Evolutionary conservation across 106 monocot species (phyloP), one percentile per base, ranked within the genome.

Genomic region (Narthecium ossifragum): DNA sequence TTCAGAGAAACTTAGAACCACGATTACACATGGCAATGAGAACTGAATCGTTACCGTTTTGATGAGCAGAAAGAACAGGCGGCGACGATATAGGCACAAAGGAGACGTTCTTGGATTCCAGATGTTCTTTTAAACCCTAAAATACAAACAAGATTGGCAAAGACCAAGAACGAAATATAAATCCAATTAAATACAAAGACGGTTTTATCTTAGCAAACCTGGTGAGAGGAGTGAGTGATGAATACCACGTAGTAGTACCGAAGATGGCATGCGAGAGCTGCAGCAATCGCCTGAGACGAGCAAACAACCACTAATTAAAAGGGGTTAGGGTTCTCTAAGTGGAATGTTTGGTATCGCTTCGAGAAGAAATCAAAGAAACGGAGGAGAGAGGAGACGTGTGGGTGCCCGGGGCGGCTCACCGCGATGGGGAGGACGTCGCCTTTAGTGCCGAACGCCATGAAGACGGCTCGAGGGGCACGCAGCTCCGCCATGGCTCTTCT

Each of bases 381-480:
- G n/a, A n/a, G n/a, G n/a, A n/a, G 54, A 9, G 29, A 26, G 23
- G 11, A 14, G 34, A 22, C 27, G 55, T 36, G 38, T 37, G 15
- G 41, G 41, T 50, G 30, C 5, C 45, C 6, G 13, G 18, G 56
- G n/a, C 21, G n/a, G 8, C 26, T 53, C 67, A 96, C 94, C 22
- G 90, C 86, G 37, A 96, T 64, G 10, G 94, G 94, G 24, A 70
- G 67, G 56, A 96, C 85, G 68, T 96, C 94, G 59, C 94, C 94
- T 69, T 78, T 78, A 57, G 94, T 96, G 7, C 94, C 90, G 40
- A 96, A 96, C 22, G 94, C 94, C 90, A 96, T 90, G 86, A 90
- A 96, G 13, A 90, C 66, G 11, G 90, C 94, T 57, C 79, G 77
- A 82, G 83, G 58, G 18, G 54, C 48, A 27, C 31, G 22, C 27